Conservation (phyloP, 1,284 basidiomycete genomes). For the Leccinum olivaceoglutinosum region DNA sequence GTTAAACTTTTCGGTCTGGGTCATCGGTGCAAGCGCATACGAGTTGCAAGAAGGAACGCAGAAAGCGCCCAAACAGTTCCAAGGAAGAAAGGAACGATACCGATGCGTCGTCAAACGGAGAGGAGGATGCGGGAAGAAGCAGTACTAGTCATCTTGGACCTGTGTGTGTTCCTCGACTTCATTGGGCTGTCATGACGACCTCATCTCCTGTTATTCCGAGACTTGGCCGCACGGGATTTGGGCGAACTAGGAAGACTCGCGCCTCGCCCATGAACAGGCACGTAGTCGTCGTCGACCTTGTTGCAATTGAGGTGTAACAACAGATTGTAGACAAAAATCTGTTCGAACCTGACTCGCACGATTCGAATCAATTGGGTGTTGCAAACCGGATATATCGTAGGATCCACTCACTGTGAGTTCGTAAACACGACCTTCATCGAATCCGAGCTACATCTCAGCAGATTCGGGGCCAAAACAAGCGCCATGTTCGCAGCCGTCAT, state of each 20-base stretch:
- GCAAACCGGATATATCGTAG: background rate
- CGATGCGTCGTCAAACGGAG: background rate
- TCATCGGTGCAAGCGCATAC: background rate
- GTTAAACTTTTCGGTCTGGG: background rate
- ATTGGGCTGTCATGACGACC: background rate
- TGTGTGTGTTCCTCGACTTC: background rate
- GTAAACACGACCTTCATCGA: conserved; percentile 83
- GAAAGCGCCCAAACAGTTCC: background rate
- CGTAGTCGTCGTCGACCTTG: conserved; percentile 68
- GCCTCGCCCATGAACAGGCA: conserved; percentile 72
- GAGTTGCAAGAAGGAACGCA: background rate
- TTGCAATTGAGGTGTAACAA: conserved; percentile 73
- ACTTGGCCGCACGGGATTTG: conserved; percentile 29
- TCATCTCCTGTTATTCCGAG: conserved; percentile 29
- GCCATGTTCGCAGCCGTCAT: conserved; percentile 81
- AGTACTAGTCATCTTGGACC: background rate
- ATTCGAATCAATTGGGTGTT: background rate
- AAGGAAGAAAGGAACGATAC: background rate
- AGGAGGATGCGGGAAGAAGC: background rate
- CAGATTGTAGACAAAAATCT: conserved; percentile 81
- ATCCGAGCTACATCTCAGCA: conserved; percentile 78
- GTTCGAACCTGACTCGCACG: conserved; percentile 60
- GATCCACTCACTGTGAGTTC: conserved; percentile 69
- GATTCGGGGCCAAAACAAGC: conserved; percentile 85
- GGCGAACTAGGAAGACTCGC: conserved; percentile 36